Percentiles rank a stretch among this genome's conserved stretches.
Evolutionary conservation across 2,329 filamentous ascomycete genomes (phyloP).

Genomic region (Botryotinia globosa): DNA sequence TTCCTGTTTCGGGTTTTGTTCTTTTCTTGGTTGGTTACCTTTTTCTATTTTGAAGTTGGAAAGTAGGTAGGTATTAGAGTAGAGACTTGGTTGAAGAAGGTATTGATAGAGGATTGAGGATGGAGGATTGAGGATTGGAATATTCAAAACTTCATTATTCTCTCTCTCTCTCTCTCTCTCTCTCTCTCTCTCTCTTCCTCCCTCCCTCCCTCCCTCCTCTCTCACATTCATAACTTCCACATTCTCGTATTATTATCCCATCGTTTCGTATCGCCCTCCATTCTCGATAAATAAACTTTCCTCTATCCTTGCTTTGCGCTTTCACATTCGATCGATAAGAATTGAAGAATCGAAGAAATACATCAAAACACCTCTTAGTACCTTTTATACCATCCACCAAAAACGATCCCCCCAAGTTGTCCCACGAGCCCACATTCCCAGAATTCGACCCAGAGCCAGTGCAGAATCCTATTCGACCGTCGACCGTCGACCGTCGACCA

Average conservation of each 20-base stretch:
- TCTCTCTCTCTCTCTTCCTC: too few species aligned
- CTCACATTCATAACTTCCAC: neutral
- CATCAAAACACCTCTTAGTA: neutral
- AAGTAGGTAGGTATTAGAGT: neutral
- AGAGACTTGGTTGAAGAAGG: neutral
- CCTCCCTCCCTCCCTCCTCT: neutral
- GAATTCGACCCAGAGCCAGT: neutral
- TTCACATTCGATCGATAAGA: conserved; percentile 4
- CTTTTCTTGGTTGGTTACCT: neutral
- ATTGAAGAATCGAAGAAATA: neutral
- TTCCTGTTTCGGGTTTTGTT: neutral
- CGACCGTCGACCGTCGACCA: neutral
- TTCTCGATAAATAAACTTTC: neutral
- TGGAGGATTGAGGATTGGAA: neutral
- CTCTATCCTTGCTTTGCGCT: neutral
- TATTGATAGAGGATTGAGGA: too few species aligned
- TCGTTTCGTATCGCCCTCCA: neutral
- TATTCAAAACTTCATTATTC: neutral
- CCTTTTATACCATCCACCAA: neutral
- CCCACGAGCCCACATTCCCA: neutral
- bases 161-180: neutral
- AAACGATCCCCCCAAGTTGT: neutral
- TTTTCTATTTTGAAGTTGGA: neutral
- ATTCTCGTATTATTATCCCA: neutral
- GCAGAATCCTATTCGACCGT: conserved; percentile 1